A percentile compares a stretch with the other conserved stretches of the same genome.
Conservation (phyloP, 73 alveolate genomes). For the Halteria grandinella region DNA sequence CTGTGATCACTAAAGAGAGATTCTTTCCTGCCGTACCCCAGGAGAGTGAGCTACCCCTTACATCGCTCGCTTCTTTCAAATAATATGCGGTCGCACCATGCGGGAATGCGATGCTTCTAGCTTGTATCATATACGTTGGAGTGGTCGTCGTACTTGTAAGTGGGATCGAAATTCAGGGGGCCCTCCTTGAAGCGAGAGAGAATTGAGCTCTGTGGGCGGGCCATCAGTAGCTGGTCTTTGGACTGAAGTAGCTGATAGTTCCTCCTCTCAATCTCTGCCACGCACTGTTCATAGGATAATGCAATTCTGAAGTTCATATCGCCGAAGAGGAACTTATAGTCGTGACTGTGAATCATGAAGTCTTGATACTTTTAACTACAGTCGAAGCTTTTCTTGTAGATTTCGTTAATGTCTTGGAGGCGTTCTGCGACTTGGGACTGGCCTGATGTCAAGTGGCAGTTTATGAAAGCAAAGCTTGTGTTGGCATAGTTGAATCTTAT, state of each 20-base stretch:
- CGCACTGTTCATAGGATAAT: slow-evolving; percentile 68
- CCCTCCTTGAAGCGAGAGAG: slow-evolving; percentile 86
- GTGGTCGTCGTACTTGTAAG: slow-evolving; percentile 84
- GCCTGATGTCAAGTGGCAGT: slow-evolving; percentile 92
- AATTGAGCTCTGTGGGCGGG: slow-evolving; percentile 70
- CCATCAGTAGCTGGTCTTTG: slow-evolving; percentile 78
- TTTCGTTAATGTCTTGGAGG: slow-evolving; percentile 80
- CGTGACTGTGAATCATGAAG: slow-evolving; percentile 69
- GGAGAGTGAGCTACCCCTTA: slow-evolving; percentile 19
- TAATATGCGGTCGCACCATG: slow-evolving; percentile 95
- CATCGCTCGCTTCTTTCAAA: slow-evolving; percentile 65
- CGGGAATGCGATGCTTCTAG: slow-evolving; percentile 85
- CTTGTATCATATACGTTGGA: slow-evolving; percentile 72
- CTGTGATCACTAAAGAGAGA: slow-evolving; percentile 91
- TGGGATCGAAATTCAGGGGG: slow-evolving; percentile 86
- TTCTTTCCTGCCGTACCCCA: slow-evolving; percentile 82
- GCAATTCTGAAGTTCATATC: slow-evolving; percentile 92
- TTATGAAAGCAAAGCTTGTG: slow-evolving; percentile 74
- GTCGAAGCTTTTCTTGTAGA: slow-evolving; percentile 76
- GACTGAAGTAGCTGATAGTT: slow-evolving; percentile 60
- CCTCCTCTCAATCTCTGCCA: slow-evolving; percentile 61
- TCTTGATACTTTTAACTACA: slow-evolving; percentile 50
- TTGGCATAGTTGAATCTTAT: slow-evolving; percentile 74
- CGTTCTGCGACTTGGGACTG: slow-evolving; percentile 79
- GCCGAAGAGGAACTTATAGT: slow-evolving; percentile 90